A percentile compares a stretch with the other conserved stretches of the same genome.
Evolutionary conservation across 345 rosid genomes (phyloP).

Genomic region (Litchi chinensis): DNA sequence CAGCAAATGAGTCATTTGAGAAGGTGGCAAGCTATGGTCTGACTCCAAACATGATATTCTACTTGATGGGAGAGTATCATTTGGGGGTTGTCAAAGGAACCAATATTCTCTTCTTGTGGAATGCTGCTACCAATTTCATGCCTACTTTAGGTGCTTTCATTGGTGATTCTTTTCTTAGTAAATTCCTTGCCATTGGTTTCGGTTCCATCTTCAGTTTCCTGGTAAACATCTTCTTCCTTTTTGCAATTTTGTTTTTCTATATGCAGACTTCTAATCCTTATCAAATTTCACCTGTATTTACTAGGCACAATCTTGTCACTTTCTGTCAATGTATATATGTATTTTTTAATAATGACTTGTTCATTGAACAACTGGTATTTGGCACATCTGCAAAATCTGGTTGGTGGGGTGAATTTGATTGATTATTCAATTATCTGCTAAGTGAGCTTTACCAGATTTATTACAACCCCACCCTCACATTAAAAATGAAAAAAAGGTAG

Average conservation of each 20-base stretch:
- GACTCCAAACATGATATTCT: slow-evolving; percentile 66
- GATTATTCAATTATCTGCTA: background rate
- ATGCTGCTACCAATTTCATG: slow-evolving; percentile 62
- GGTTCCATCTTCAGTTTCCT: slow-evolving; percentile 64
- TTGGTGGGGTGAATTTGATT: background rate
- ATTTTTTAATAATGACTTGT: no score
- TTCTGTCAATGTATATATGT: background rate
- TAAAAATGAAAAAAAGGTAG: no score
- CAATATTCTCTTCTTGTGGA: slow-evolving; percentile 64
- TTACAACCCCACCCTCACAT: no score
- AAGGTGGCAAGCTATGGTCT: slow-evolving; percentile 82
- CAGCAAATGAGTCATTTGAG: slow-evolving; percentile 84
- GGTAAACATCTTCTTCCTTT: slow-evolving; percentile 39
- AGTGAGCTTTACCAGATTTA: no score
- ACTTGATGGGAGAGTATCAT: slow-evolving; percentile 55
- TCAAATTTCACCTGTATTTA: background rate
- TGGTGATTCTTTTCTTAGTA: slow-evolving; percentile 75
- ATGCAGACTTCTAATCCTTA: background rate
- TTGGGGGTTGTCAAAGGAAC: slow-evolving; percentile 61
- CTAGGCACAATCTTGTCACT: background rate
- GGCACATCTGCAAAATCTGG: background rate
- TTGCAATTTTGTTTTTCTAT: background rate
- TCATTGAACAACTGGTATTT: background rate
- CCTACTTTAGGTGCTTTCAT: slow-evolving; percentile 75
- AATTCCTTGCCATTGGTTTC: slow-evolving; percentile 63